Conservation (phyloP, 305 asterid genomes). For the Coffea humblotiana region DNA sequence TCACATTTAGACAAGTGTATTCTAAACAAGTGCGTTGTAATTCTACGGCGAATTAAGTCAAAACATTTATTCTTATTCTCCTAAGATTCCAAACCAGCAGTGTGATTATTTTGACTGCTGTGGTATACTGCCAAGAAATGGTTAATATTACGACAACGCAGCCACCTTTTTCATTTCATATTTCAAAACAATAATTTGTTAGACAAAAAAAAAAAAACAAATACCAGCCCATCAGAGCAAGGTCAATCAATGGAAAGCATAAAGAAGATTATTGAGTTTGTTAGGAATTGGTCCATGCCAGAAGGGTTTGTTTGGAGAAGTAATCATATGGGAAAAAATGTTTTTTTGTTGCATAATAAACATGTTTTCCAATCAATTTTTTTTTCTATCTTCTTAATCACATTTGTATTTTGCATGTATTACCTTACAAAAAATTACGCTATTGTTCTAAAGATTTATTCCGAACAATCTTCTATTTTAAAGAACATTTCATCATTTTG, state of each 20-base stretch:
- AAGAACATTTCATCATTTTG: no score
- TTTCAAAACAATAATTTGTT: neutral
- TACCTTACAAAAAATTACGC: no score
- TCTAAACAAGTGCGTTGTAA: neutral
- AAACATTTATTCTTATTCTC: neutral
- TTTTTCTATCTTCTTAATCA: no score
- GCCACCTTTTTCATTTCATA: slow-evolving; percentile 9
- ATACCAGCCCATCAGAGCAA: neutral
- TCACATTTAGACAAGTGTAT: slow-evolving; percentile 2
- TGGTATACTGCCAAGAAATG: neutral
- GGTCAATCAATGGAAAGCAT: neutral
- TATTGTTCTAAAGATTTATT: no score
- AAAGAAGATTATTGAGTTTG: neutral
- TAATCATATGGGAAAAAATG: no score
- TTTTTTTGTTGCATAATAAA: no score
- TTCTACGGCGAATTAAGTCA: slow-evolving; percentile 1
- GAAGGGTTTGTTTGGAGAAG: neutral
- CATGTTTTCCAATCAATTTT: no score
- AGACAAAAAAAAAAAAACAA: neutral
- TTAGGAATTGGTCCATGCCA: neutral
- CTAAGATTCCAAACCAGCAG: neutral
- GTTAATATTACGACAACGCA: neutral
- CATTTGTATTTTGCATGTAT: no score
- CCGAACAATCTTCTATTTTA: no score
- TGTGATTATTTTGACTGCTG: neutral